Percentiles rank a stretch among this genome's conserved stretches.
phyloP scores from a whole-genome alignment of 345 rosid species.

The Rhodomyrtus tomentosa region DNA sequence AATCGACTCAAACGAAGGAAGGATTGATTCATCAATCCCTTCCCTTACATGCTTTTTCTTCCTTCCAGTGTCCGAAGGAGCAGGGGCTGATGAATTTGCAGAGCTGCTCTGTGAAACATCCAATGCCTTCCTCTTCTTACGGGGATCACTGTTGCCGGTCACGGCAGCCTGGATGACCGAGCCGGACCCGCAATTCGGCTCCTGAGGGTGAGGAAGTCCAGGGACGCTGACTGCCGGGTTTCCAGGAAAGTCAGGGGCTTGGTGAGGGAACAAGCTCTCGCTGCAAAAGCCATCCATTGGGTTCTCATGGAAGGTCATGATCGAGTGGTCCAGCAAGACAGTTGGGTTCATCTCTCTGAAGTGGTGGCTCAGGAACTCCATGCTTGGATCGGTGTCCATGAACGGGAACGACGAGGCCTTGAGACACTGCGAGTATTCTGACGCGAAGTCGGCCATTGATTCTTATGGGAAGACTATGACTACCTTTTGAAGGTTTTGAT shows the following conservation, averaged over 20 bases:
- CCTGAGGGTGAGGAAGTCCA: background rate
- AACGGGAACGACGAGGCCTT: background rate
- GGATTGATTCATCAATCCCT: background rate
- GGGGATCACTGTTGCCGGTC: background rate
- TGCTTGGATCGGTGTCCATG: background rate
- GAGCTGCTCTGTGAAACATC: constrained; percentile 6
- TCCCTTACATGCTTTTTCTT: background rate
- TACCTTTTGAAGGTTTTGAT: background rate
- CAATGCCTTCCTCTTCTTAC: constrained; percentile 4
- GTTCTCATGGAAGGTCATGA: background rate
- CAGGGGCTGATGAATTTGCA: constrained; percentile 1
- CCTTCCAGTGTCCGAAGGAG: background rate
- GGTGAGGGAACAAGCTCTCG: background rate
- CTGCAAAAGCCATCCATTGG: background rate
- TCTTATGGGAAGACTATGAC: background rate
- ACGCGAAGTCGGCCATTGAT: background rate
- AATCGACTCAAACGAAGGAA: background rate
- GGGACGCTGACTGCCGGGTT: background rate
- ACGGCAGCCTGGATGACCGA: background rate
- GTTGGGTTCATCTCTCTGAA: constrained; percentile 1
- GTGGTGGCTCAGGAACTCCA: constrained; percentile 1
- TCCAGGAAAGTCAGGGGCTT: background rate
- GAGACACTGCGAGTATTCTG: background rate
- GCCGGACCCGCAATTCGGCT: background rate
- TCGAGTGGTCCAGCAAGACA: background rate